A percentile compares a stretch with the other conserved stretches of the same genome.
These are phyloP conservation scores for Castanea mollissima DNA, from an alignment of 306 rosid genomes.

Conservation along the genomic window DNA sequence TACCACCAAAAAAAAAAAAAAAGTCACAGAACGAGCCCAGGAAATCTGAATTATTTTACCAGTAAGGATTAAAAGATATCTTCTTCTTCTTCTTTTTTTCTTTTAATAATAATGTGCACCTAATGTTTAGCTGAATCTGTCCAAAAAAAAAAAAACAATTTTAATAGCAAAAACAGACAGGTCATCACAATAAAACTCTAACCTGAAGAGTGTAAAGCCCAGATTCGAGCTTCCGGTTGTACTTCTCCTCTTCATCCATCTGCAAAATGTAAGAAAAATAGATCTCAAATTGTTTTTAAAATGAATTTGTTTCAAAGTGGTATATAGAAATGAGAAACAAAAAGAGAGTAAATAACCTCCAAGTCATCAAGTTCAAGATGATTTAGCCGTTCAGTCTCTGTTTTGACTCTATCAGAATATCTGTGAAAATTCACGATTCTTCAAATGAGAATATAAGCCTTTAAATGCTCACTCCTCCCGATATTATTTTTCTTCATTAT, in stretches of 20 bases:
- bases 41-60: background rate
- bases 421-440: conserved; percentile 38
- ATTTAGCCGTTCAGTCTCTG: conserved; percentile 68
- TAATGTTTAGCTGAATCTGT: background rate
- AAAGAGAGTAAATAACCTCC: conserved; percentile 51
- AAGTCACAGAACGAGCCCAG: background rate
- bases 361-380: conserved; percentile 75
- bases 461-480: background rate
- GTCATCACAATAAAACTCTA: conserved; percentile 20
- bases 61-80: background rate
- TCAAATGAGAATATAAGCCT: conserved; percentile 16
- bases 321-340: background rate
- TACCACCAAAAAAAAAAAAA: too few relatives aligned
- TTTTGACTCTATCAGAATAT: conserved; percentile 82
- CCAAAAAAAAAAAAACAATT: background rate
- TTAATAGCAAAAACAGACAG: background rate
- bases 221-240: conserved; percentile 87
- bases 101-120: background rate
- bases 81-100: too few relatives aligned
- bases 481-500: background rate
- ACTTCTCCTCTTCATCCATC: conserved; percentile 96
- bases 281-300: conserved; percentile 1
- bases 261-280: conserved; percentile 28
- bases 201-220: conserved; percentile 98
- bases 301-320: conserved; percentile 2